Percentiles rank a stretch among this genome's conserved stretches.
These are phyloP conservation scores for Sonneratia alba DNA, from an alignment of 345 rosid species.

Conservation along the genomic window DNA sequence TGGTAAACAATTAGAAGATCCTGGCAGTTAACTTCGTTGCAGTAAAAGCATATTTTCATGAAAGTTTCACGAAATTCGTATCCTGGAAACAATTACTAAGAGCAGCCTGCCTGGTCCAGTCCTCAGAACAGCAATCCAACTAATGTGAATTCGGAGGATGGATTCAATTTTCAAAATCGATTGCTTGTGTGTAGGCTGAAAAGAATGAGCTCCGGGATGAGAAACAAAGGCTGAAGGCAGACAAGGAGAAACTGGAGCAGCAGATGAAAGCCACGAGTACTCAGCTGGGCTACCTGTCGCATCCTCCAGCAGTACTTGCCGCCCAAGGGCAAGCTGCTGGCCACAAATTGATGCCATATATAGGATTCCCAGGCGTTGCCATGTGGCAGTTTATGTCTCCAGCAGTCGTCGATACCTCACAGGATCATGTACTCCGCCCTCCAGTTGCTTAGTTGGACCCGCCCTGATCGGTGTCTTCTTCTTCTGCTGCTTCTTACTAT, in stretches of 20 bases:
- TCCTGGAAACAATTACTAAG: no score
- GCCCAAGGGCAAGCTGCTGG: conserved; percentile 80
- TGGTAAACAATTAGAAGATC: no score
- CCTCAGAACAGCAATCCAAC: background rate
- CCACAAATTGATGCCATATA: conserved; percentile 84
- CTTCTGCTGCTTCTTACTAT: background rate
- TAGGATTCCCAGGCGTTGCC: conserved; percentile 85
- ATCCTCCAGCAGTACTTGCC: conserved; percentile 53
- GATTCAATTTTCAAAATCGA: background rate
- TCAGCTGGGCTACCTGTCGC: conserved; percentile 62
- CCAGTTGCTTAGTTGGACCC: conserved; percentile 36
- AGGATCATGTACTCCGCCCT: conserved; percentile 95
- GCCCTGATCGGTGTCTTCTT: background rate
- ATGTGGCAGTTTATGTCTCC: conserved; percentile 99
- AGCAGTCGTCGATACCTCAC: conserved; percentile 89
- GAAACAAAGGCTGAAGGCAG: conserved; percentile 64
- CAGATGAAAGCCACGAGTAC: conserved; percentile 56
- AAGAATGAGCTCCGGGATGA: conserved; percentile 83
- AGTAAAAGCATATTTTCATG: no score
- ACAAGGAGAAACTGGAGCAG: conserved; percentile 66
- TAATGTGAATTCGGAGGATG: background rate
- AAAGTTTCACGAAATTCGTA: no score
- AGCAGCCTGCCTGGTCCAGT: no score
- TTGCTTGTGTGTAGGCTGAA: conserved; percentile 42
- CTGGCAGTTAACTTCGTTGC: no score